Base-by-base conservation (phyloP, 1,284 basidiomycete genomes). In the Grifola frondosa region DNA sequence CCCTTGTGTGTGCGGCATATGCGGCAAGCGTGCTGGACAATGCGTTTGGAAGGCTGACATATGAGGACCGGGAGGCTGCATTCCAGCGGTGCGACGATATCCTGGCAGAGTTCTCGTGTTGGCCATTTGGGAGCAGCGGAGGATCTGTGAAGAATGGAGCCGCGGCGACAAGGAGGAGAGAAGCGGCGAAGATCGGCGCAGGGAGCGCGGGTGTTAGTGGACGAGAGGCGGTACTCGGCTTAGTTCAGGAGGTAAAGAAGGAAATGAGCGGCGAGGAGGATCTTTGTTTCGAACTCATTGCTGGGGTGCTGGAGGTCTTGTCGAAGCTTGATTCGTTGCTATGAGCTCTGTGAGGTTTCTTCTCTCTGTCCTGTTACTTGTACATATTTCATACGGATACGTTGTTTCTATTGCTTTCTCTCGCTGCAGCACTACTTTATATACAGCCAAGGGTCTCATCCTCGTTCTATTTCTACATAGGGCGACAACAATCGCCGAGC, bases 1-100 rank as follows among this genome's bases (percentile, higher is more conserved):
- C 83, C 46, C 75, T 97, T 37, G 90, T 86, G 9, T 93, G 89
- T 58, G 84, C 92, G 0, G 88, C 86, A 42, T 96, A 96, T 59
- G 91, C 93, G 0, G 94, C 92, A 12, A 91, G 85, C 59, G 94
- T 97, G n/a, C 76, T 97, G 37, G 94, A 97, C 61, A 96, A 96
- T 57, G 92, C 91, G 11, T 86, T 97, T 53, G 81, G 84, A 43
- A 74, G 91, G 51, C 71, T 97, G 21, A 84, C 81, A 9, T 97
- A 95, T 58, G 94, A 97, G 64, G 88, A 92, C 45, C 71, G 94
- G 36, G 94, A 97, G 70, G 83, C 81, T 1, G 93, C 93, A 23
- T 95, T 97, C 62, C 82, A 82, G 50, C 75, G 94, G 48, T 93
- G 90, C 56, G 94, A 97, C 62, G 94, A 97, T 55, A 81, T 97